Base-by-base conservation (phyloP, 1,284 basidiomycete genomes). In the Amylostereum chailletii region DNA sequence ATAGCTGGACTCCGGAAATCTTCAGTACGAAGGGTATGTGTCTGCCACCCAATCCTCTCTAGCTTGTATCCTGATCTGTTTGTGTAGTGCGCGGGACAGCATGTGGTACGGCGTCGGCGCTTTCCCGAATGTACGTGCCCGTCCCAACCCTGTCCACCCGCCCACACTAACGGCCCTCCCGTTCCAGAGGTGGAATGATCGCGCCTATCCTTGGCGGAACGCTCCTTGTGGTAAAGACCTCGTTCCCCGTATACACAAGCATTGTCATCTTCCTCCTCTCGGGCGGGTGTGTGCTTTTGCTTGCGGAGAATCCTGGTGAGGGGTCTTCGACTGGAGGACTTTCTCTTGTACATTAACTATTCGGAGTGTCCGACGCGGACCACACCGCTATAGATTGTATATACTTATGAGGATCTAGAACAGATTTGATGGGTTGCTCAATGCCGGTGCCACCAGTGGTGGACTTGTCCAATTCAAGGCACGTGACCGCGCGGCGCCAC, bases 1-100 rank as follows among this genome's bases (percentile, higher is more conserved):
- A 30, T 49, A 83, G 81, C 4, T 93, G 91, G 90, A 94, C 91
- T 0, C 91, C 90, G 1, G 90, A 93, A 65, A 90, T 93, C 9
- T 94, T 94, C 61, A 82, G 77, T 2, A 93, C 90, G 1, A 80
- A 81, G 68, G 77, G 83, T 82, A 55, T 44, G 68, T 58, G 40
- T 34, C 7, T 33, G 30, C 37, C 27, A 4, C n/a, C 30, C 19
- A 9, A 5, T 34, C n/a, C n/a, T 29, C 48, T 47, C 38, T 44
- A 49, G 46, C 2, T 10, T 47, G 9, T 40, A 30, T 47, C 38
- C 42, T 53, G 31, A 50, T 7, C 34, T 10, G 38, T 38, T 34
- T 27, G 9, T 43, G 26, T 55, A 76, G 89, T 93, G 4, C 79
- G 93, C 53, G 94, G 94, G 29, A 94, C 92, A 5, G 93, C 92